Percentiles rank a stretch among this genome's conserved stretches.
Evolutionary conservation across 2,329 filamentous ascomycete species (phyloP).

Genomic region (Clonostachys rhizophaga): DNA sequence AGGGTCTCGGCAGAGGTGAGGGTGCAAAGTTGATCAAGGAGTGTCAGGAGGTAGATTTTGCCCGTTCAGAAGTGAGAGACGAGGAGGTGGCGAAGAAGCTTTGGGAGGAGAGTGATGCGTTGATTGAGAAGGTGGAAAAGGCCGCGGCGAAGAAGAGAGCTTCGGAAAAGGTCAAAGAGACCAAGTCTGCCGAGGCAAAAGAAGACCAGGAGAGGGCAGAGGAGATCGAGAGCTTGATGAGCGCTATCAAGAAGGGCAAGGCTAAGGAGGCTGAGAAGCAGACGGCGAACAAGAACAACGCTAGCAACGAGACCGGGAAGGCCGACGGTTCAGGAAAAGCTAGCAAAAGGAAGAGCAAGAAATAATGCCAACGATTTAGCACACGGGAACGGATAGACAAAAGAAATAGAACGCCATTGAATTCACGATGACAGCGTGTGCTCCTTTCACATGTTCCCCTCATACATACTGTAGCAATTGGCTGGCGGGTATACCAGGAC

Average conservation of each 20-base stretch:
- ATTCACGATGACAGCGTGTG: too few relatives aligned
- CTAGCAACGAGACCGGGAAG: too few relatives aligned
- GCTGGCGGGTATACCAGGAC: too few relatives aligned
- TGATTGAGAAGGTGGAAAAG: slow-evolving; percentile 80
- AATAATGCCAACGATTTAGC: too few relatives aligned
- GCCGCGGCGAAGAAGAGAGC: slow-evolving; percentile 58
- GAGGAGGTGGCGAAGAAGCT: slow-evolving; percentile 77
- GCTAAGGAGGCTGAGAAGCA: slow-evolving; percentile 16
- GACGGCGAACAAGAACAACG: slow-evolving; percentile 16
- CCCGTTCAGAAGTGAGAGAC: slow-evolving; percentile 70
- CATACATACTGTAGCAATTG: too few relatives aligned
- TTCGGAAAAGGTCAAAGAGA: slow-evolving; percentile 27
- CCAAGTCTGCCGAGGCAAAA: slow-evolving; percentile 25
- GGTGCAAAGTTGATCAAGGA: slow-evolving; percentile 83
- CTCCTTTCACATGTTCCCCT: too few relatives aligned
- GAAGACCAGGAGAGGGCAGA: slow-evolving; percentile 21
- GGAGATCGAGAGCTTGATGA: slow-evolving; percentile 30
- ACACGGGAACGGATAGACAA: too few relatives aligned
- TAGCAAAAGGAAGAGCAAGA: too few relatives aligned
- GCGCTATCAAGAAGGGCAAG: slow-evolving; percentile 37
- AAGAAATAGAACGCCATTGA: too few relatives aligned
- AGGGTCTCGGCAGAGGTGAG: slow-evolving; percentile 54
- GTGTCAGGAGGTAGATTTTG: slow-evolving; percentile 70
- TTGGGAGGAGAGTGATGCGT: slow-evolving; percentile 84
- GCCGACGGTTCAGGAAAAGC: too few relatives aligned